Conservation (phyloP, 169 alveolate species). For the Plasmodium gaboni region DNA sequence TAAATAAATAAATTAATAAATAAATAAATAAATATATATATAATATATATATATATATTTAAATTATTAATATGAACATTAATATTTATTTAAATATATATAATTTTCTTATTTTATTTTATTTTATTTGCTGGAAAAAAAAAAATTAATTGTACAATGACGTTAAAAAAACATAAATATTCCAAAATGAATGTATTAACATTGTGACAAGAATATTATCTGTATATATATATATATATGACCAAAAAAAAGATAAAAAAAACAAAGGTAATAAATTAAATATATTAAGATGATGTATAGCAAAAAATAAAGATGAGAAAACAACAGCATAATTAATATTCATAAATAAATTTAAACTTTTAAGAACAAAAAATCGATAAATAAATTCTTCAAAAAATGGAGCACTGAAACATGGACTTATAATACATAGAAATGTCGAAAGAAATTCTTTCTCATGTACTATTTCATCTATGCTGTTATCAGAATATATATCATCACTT, state of each 20-base stretch:
- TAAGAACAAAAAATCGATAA: conserved; percentile 66
- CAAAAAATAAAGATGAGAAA: conserved; percentile 66
- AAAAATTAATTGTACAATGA: conserved; percentile 28
- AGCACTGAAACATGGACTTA: conserved; percentile 75
- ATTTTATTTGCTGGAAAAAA: background rate
- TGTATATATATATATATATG: conserved; percentile 71
- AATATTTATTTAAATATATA: background rate
- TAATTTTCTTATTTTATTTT: background rate
- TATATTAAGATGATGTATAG: conserved; percentile 63
- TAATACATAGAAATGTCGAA: conserved; percentile 58
- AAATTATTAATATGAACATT: no score
- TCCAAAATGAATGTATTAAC: conserved; percentile 74
- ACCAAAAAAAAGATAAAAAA: conserved; percentile 74
- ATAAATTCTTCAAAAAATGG: conserved; percentile 76
- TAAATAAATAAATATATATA: no score
- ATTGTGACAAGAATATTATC: conserved; percentile 67
- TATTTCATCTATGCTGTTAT: conserved; percentile 59
- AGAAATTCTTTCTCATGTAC: conserved; percentile 55
- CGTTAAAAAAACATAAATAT: conserved; percentile 53
- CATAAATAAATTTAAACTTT: conserved; percentile 72
- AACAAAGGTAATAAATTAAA: conserved; percentile 63
- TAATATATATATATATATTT: no score
- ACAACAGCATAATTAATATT: conserved; percentile 63
- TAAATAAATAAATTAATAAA: no score
- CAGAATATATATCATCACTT: conserved; percentile 35